Conservation (phyloP, 495 filamentous ascomycete species). For the Aspergillus coremiiformis region DNA sequence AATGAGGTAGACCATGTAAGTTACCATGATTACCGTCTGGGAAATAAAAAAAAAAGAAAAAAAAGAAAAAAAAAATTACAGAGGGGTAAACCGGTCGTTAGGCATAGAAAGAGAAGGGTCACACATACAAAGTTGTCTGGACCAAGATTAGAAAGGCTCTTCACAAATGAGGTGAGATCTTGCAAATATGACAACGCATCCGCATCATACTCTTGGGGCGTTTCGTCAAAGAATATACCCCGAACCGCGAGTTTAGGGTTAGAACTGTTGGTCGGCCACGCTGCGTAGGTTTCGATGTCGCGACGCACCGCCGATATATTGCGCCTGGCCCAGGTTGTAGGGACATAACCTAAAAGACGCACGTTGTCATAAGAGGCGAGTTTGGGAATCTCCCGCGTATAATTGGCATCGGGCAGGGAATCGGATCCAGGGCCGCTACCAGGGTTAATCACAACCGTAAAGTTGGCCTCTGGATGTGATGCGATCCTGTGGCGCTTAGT, state of each 20-base stretch:
- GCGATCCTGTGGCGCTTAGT: conserved; percentile 33
- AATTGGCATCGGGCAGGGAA: conserved; percentile 43
- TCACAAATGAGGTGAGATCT: conserved; percentile 30
- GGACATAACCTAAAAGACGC: conserved; percentile 48
- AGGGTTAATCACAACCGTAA: conserved; percentile 51
- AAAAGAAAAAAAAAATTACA: conserved; percentile 9
- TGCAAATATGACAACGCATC: conserved; percentile 30
- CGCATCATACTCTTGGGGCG: conserved; percentile 35
- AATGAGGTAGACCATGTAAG: background rate
- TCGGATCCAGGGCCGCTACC: conserved; percentile 44
- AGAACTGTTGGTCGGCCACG: conserved; percentile 35
- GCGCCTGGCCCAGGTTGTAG: conserved; percentile 42
- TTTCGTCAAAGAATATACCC: conserved; percentile 45
- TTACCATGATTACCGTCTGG: background rate
- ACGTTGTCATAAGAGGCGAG: conserved; percentile 43
- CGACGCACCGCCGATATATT: conserved; percentile 29
- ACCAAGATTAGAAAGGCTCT: conserved; percentile 27
- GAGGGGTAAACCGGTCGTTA: background rate
- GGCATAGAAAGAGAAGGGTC: conserved; percentile 6
- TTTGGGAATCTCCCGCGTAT: conserved; percentile 39
- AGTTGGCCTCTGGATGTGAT: conserved; percentile 38
- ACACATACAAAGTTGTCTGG: conserved; percentile 34
- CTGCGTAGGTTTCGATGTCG: conserved; percentile 44
- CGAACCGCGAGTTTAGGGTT: conserved; percentile 32
- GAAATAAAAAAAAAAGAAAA: background rate